Evolutionary conservation across 192 early-diverging fungal genomes (phyloP).

Genomic region (Coemansia sp.): DNA sequence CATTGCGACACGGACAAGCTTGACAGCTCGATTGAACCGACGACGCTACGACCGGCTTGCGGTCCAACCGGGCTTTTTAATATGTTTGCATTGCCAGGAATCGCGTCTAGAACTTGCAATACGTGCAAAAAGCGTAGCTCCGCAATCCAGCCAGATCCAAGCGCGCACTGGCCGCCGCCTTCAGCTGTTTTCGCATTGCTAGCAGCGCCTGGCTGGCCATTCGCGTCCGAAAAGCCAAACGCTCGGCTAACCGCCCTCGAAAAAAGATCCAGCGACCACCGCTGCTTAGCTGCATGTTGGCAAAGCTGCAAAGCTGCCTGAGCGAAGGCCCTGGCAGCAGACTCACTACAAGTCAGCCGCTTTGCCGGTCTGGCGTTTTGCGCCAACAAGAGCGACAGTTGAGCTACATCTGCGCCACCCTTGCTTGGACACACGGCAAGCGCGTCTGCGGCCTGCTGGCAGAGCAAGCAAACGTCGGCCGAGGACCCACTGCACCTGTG

Average conservation of each 20-base stretch:
- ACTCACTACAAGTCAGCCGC: slow-evolving; percentile 3
- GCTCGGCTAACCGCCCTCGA: not conserved
- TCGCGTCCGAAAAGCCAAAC: slow-evolving; percentile 4
- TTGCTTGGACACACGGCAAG: slow-evolving; percentile 9
- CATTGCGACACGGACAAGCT: slow-evolving; percentile 34
- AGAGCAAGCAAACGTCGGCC: slow-evolving; percentile 17
- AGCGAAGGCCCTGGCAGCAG: not conserved
- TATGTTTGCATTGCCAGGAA: not conserved
- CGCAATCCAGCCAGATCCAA: slow-evolving; percentile 21
- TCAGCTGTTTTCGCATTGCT: not conserved
- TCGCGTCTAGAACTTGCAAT: slow-evolving; percentile 21
- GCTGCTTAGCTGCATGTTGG: slow-evolving; percentile 17
- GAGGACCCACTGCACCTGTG: not conserved
- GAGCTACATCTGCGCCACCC: slow-evolving; percentile 15
- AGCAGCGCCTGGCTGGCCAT: not conserved
- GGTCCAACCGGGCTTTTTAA: not conserved
- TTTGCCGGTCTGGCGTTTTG: slow-evolving; percentile 12
- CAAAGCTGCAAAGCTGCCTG: slow-evolving; percentile 25
- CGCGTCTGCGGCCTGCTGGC: slow-evolving; percentile 35
- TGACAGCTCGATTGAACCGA: not conserved
- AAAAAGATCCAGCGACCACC: slow-evolving; percentile 33
- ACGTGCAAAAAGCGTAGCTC: slow-evolving; percentile 36
- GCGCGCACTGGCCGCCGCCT: not conserved
- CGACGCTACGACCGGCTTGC: not conserved
- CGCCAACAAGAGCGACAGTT: slow-evolving; percentile 23